Evolutionary conservation across 176 grass and related monocot species (phyloP).

Genomic region (Pontederia paniculata): DNA sequence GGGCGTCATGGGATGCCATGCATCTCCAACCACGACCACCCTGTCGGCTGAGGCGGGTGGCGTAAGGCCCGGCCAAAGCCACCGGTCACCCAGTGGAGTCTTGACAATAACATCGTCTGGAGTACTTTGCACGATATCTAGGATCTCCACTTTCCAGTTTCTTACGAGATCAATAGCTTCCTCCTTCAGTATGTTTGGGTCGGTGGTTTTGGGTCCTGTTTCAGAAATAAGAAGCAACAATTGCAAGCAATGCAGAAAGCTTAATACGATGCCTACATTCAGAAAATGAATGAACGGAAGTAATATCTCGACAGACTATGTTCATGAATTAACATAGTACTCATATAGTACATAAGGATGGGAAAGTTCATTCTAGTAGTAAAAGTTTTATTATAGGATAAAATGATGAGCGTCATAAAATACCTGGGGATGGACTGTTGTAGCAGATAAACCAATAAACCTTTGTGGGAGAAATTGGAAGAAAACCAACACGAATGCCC

Average conservation of each 20-base stretch:
- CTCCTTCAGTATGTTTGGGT: slow-evolving; percentile 44
- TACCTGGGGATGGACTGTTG: slow-evolving; percentile 58
- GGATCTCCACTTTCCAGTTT: slow-evolving; percentile 53
- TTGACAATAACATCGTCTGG: slow-evolving; percentile 42
- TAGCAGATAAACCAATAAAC: slow-evolving; percentile 98
- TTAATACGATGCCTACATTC: no score
- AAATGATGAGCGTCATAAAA: not conserved
- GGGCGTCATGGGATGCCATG: slow-evolving; percentile 99
- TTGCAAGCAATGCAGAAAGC: no score
- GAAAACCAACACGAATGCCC: slow-evolving; percentile 75
- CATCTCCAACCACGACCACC: slow-evolving; percentile 69
- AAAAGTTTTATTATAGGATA: not conserved
- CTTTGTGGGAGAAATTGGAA: slow-evolving; percentile 67
- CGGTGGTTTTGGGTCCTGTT: slow-evolving; percentile 40
- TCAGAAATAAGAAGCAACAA: not conserved
- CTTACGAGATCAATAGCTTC: slow-evolving; percentile 62
- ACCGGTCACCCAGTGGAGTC: slow-evolving; percentile 79
- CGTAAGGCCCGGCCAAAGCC: slow-evolving; percentile 65
- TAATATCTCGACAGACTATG: no score
- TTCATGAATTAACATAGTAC: no score
- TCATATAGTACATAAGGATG: no score
- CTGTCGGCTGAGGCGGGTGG: slow-evolving; percentile 33
- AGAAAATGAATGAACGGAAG: no score
- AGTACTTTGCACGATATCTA: slow-evolving; percentile 54
- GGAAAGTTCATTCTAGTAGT: no score